Conservation (phyloP, 345 rosid species). For the Anastatica hierochuntica region DNA sequence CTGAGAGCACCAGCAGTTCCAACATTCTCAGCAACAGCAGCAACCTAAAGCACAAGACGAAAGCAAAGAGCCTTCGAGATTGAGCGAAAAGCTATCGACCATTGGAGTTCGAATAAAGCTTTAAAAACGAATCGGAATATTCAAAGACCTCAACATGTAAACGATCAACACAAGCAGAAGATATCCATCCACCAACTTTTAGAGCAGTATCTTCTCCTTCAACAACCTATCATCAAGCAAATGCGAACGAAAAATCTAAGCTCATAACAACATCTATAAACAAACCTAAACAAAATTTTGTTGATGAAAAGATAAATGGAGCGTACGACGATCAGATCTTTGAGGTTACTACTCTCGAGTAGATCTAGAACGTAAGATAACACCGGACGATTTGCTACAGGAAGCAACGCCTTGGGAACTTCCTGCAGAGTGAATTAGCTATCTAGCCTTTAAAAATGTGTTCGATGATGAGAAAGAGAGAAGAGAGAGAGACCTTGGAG, state of each 20-base stretch:
- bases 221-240: constrained; percentile 51
- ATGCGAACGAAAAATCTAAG: neutral
- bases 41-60: constrained; percentile 46
- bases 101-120: neutral
- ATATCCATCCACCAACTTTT: constrained; percentile 85
- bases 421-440: constrained; percentile 40
- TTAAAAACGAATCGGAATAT: too few relatives aligned
- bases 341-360: constrained; percentile 65
- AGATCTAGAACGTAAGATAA: constrained; percentile 76
- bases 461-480: neutral
- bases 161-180: constrained; percentile 79
- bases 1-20: constrained; percentile 95
- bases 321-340: constrained; percentile 83
- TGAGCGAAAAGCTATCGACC: neutral
- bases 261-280: neutral
- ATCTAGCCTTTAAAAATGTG: neutral
- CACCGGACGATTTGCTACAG: constrained; percentile 89
- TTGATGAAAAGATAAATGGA: neutral
- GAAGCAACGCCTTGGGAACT: constrained; percentile 83
- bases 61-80: neutral
- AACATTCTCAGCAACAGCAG: constrained; percentile 82
- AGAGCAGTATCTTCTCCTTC: constrained; percentile 84
- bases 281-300: neutral
- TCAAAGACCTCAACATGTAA: constrained; percentile 77
- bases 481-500: constrained; percentile 46